Evolutionary conservation across 257 asterid genomes (phyloP), one percentile per base, ranked within the genome.

Genomic region (Mentha longifolia): DNA sequence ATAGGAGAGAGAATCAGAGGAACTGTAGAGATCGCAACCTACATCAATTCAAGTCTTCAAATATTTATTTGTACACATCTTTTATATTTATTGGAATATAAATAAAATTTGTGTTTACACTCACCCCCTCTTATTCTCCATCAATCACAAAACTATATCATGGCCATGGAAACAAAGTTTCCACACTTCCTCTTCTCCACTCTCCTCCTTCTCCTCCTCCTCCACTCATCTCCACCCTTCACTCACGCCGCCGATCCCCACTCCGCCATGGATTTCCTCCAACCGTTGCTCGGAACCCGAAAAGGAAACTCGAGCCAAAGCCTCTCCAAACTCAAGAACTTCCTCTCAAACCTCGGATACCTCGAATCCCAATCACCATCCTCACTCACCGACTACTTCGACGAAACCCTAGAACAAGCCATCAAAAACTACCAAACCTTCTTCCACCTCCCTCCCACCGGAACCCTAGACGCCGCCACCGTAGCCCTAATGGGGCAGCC

Each of bases 321-420:
- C 61, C 33, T 75, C 14, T 35, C 70, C 39, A 64, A 59, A 8
- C 67, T 75, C 20, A 65, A 61, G 15, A 67, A 43, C 14, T 61
- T 70, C 65, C 77, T 70, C 37, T 30, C 79, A 13, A 43, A 22
- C 67, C 74, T 79, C 43, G 80, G 78, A 57, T 75, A 79, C 69
- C 42, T 75, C 56, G 5, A 12, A 19, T 10, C 6, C 16, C 2
- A 6, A 15, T 12, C 15, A 8, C 0, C 60, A 9, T 3, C 45
- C 2, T 11, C 52, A 28, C 47, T 42, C 19, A 9, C 52, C n/a
- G 68, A 75, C 45, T 7, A 12, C 28, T 75, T 79, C n/a, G 80
- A 79, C 15, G 49, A 67, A 1, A 37, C 0, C 39, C 5, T 79
- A 6, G 78, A 79, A 41, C 11, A 7, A 7, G 80, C 80, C 20